A percentile compares a stretch with the other conserved stretches of the same genome.
phyloP scores from a whole-genome alignment of 768 basidiomycete species.

The Leccinum uliginosum region DNA sequence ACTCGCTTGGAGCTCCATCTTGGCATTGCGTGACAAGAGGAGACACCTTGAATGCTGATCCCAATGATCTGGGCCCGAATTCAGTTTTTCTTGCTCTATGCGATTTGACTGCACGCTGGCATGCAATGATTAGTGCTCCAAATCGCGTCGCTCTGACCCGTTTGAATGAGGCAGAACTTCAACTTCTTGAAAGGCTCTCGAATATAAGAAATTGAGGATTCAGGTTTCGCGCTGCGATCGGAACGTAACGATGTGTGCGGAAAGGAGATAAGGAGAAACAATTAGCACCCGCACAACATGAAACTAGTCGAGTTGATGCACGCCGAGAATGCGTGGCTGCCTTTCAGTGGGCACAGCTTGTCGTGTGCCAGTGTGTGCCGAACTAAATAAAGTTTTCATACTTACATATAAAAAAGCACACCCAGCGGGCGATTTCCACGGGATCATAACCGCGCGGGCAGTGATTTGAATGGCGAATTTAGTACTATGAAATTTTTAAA shows the following conservation, averaged over 20 bases:
- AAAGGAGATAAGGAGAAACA: conserved; percentile 24
- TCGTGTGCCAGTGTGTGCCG: not conserved
- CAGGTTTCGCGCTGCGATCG: conserved; percentile 4
- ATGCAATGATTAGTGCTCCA: not conserved
- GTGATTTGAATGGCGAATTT: conserved; percentile 8
- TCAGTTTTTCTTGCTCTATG: conserved; percentile 1
- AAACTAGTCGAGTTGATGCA: conserved; percentile 23
- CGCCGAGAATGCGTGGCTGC: conserved; percentile 23
- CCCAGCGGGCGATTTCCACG: conserved; percentile 11
- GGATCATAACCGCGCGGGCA: conserved; percentile 26
- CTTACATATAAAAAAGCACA: conserved; percentile 5
- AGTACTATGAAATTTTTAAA: conserved; percentile 18
- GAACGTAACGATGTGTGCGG: conserved; percentile 11
- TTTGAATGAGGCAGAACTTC: not conserved
- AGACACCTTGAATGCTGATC: conserved; percentile 12
- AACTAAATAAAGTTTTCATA: conserved; percentile 18
- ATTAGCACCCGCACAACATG: conserved; percentile 16
- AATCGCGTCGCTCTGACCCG: not conserved
- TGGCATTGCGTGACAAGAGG: not conserved
- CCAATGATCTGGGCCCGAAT: too few species aligned
- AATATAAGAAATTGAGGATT: conserved; percentile 1
- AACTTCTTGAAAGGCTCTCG: conserved; percentile 8
- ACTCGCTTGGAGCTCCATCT: conserved; percentile 13
- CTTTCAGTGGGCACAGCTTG: conserved; percentile 15
- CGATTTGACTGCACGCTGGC: not conserved